Conservation (phyloP, 148 eudicot genomes). For the Bassia scoparia region DNA sequence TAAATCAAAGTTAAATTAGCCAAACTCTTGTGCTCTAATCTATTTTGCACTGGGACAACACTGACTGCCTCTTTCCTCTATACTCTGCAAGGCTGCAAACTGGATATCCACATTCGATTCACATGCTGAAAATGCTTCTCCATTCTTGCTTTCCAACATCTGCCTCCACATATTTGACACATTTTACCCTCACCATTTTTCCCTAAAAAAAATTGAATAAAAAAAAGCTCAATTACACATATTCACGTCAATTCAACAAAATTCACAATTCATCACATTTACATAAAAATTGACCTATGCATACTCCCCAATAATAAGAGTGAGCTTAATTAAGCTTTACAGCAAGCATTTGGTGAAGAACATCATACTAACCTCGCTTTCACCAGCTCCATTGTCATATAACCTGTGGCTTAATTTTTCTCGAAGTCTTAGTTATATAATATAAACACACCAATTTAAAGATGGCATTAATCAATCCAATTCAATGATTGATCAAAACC, state of each 20-base stretch:
- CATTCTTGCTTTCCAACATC: slow-evolving; percentile 44
- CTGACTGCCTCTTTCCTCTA: slow-evolving; percentile 60
- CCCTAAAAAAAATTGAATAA: not conserved
- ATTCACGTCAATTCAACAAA: too few relatives aligned
- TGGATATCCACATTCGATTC: slow-evolving; percentile 57
- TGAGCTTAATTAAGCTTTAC: not conserved
- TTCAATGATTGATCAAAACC: not conserved
- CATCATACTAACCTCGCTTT: slow-evolving; percentile 41
- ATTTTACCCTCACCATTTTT: slow-evolving; percentile 25
- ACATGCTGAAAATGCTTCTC: slow-evolving; percentile 65
- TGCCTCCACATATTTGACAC: slow-evolving; percentile 68
- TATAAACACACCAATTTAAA: not conserved
- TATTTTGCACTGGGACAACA: slow-evolving; percentile 73
- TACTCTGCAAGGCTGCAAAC: slow-evolving; percentile 77
- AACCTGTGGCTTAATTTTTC: not conserved
- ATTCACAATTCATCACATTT: too few relatives aligned
- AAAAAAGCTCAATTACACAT: too few relatives aligned
- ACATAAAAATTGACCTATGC: too few relatives aligned
- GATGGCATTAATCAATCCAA: not conserved
- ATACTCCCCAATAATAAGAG: not conserved
- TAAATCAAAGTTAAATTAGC: not conserved
- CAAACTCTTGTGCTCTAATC: slow-evolving; percentile 63
- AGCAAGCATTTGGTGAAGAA: not conserved
- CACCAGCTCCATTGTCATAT: slow-evolving; percentile 41
- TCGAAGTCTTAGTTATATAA: not conserved